These are phyloP conservation scores for Striga hermonthica DNA, from an alignment of 305 asterid species.

Conservation along the genomic window DNA sequence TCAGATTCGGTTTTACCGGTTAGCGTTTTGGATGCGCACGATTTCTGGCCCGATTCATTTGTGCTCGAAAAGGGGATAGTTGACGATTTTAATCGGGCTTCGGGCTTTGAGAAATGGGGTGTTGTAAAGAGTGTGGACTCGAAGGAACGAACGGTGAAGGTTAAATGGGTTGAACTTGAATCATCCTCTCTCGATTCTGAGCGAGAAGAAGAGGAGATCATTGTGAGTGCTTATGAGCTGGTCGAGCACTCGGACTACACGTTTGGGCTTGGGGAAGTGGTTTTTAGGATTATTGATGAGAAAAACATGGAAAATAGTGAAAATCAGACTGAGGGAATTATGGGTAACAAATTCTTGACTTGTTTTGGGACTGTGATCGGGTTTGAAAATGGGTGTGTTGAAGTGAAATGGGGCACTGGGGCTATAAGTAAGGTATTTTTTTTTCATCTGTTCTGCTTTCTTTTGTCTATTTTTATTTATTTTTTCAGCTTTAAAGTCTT, in stretches of 20 bases:
- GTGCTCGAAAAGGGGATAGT: constrained; percentile 69
- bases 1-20: constrained; percentile 62
- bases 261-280: constrained; percentile 61
- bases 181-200: constrained; percentile 16
- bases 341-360: constrained; percentile 39
- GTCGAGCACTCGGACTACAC: constrained; percentile 79
- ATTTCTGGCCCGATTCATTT: constrained; percentile 72
- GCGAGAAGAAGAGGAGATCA: constrained; percentile 48
- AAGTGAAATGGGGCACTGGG: constrained; percentile 90
- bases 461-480: too few relatives aligned
- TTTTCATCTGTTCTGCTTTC: too few relatives aligned
- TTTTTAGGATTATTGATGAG: constrained; percentile 37
- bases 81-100: constrained; percentile 36
- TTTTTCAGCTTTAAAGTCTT: too few relatives aligned
- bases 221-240: constrained; percentile 90
- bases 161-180: constrained; percentile 49
- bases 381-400: constrained; percentile 50
- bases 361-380: constrained; percentile 68
- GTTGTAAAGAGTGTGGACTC: constrained; percentile 65
- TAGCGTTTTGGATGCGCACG: constrained; percentile 68
- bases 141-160: constrained; percentile 80
- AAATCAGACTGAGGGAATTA: constrained; percentile 3
- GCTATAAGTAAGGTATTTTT: constrained; percentile 52
- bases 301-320: neutral
- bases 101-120: constrained; percentile 61